Evolutionary conservation across 2,329 filamentous ascomycete genomes (phyloP), one percentile per base, ranked within the genome.

Genomic region (Grosmannia serpens): DNA sequence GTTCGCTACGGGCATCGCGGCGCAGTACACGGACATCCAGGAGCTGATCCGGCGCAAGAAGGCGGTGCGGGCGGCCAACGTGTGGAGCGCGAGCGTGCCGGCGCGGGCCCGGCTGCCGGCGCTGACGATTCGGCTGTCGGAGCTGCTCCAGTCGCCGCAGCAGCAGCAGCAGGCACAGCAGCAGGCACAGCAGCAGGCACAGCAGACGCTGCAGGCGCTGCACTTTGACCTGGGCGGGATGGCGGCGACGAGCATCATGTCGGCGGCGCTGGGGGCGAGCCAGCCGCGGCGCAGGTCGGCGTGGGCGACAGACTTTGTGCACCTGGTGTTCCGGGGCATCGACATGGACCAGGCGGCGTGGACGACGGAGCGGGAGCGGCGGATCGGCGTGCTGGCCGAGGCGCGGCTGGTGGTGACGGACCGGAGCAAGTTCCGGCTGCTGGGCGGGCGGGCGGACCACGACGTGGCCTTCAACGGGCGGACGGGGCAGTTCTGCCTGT

Each of bases 401-500:
- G 82, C 81, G 11, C 75, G 77, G n/a, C 74, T 85, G 46, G 73
- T 73, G 29, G 79, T 85, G 20, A 71, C 73, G 11, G 77, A 80
- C 59, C 77, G 74, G n/a, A 64, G 72, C 7, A 81, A 78, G 60
- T 83, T 85, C 64, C 72, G 72, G 47, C 72, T 78, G n/a, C 75
- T 86, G 13, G 76, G 75, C 63, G 75, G 75, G 24, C 76, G 75
- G 51, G 74, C 84, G 27, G 83, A 86, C 63, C 74, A 75, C 3
- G 81, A 87, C 64, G 80, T 90, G 27, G 77, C 76, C 3, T 89
- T 87, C 68, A 78, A 81, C 62, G 69, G 75, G 2, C 71, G 71
- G 26, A 77, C 77, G 8, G 86, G 86, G 51, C 78, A 82, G 58
- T 87, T 90, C 68, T 77, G 78, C 20, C 73, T 90, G 57, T 75